Evolutionary conservation across 192 early-diverging fungal genomes (phyloP).

Genomic region (Rhizophagus clarus): DNA sequence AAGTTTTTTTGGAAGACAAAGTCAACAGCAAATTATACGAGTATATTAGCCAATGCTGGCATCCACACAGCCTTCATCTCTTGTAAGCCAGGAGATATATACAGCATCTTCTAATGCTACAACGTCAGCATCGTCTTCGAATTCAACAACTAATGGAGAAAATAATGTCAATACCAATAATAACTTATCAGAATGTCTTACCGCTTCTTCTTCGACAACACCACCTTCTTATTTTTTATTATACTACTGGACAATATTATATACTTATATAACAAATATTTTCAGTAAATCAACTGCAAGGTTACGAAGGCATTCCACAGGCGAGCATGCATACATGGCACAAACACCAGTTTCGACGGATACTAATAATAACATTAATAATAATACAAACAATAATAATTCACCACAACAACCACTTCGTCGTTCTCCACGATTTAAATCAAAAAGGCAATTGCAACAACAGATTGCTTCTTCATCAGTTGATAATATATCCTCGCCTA

Average conservation of each 20-base stretch:
- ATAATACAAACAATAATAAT: constrained; percentile 6
- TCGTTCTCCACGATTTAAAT: constrained; percentile 19
- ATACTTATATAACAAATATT: constrained; percentile 25
- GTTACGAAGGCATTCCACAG: constrained; percentile 1
- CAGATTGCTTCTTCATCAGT: background rate
- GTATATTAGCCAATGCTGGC: constrained; percentile 14
- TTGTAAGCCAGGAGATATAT: constrained; percentile 19
- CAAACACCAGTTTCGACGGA: background rate
- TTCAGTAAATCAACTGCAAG: constrained; percentile 22
- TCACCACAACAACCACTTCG: constrained; percentile 9
- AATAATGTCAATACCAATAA: background rate
- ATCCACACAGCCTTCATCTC: constrained; percentile 17
- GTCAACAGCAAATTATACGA: background rate
- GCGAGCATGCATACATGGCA: constrained; percentile 16
- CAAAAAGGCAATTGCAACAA: constrained; percentile 28
- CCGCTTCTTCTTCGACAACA: constrained; percentile 11
- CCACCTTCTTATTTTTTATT: constrained; percentile 25
- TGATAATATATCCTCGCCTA: background rate
- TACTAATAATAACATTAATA: background rate
- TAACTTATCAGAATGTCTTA: constrained; percentile 13
- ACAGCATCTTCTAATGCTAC: background rate
- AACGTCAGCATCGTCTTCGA: constrained; percentile 8
- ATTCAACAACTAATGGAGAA: constrained; percentile 13
- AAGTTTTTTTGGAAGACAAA: background rate
- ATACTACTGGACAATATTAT: constrained; percentile 28